A percentile compares a stretch with the other conserved stretches of the same genome.
Conservation (phyloP, 1,139 yeast species). For the Lodderomyces pseudojiufengensis region DNA sequence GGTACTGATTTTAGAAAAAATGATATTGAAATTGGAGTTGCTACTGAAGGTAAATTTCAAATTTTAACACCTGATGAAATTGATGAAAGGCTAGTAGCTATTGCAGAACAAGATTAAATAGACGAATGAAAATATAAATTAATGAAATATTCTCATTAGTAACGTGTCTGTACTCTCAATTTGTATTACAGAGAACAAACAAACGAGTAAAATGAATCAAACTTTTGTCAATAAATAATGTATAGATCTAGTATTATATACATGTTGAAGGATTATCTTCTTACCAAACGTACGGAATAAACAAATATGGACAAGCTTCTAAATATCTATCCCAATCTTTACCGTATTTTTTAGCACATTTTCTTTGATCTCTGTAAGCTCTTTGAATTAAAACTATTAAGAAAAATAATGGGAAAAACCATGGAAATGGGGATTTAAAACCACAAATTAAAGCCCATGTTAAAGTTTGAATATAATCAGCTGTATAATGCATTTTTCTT, state of each 20-base stretch:
- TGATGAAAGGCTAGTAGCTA: slow-evolving; percentile 87
- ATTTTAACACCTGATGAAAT: slow-evolving; percentile 79
- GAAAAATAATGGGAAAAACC: slow-evolving; percentile 94
- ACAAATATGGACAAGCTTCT: slow-evolving; percentile 86
- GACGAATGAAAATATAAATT: too few relatives aligned
- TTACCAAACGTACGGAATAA: slow-evolving; percentile 81
- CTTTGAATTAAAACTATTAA: slow-evolving; percentile 83
- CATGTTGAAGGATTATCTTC: too few relatives aligned
- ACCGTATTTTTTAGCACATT: slow-evolving; percentile 85
- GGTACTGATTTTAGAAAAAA: slow-evolving; percentile 92
- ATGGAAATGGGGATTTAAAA: slow-evolving; percentile 80
- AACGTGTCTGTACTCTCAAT: too few relatives aligned
- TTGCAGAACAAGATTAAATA: slow-evolving; percentile 92
- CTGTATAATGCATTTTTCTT: slow-evolving; percentile 92
- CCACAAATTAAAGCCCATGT: slow-evolving; percentile 96
- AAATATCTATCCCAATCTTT: slow-evolving; percentile 88
- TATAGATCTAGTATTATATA: background rate
- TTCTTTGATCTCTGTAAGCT: slow-evolving; percentile 78
- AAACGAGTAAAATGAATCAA: too few relatives aligned
- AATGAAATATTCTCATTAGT: too few relatives aligned
- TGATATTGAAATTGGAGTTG: slow-evolving; percentile 91
- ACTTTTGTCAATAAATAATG: background rate
- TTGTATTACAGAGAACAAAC: too few relatives aligned
- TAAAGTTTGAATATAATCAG: slow-evolving; percentile 82
- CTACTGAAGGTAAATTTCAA: slow-evolving; percentile 66